Evolutionary conservation across 441 rosid species (phyloP).

Genomic region (Gossypium trilobum): DNA sequence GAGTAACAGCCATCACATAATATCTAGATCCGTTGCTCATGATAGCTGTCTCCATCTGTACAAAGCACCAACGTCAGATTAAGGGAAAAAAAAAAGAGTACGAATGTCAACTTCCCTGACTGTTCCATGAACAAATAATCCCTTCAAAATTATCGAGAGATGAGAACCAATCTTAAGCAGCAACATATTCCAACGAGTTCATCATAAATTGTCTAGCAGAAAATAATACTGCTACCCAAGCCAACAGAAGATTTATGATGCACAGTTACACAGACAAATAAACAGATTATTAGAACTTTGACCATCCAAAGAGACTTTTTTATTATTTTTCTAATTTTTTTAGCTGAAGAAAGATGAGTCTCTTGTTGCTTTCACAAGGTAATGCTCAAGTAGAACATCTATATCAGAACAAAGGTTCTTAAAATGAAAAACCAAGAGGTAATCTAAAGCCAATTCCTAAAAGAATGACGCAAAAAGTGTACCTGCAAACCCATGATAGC

Average conservation of each 20-base stretch:
- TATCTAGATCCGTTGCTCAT: conserved; percentile 66
- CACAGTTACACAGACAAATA: neutral
- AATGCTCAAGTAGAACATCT: neutral
- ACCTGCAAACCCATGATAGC: conserved; percentile 97
- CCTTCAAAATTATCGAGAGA: conserved; percentile 5
- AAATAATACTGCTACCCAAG: neutral
- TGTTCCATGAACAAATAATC: conserved; percentile 4
- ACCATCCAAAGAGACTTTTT: neutral
- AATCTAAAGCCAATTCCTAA: conserved; percentile 11
- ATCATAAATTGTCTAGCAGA: neutral
- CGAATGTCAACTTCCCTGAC: neutral
- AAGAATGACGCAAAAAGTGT: neutral
- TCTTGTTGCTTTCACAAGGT: neutral
- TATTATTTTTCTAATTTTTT: neutral
- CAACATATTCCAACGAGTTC: neutral
- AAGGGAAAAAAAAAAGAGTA: neutral
- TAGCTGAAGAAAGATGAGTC: neutral
- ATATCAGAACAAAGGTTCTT: neutral
- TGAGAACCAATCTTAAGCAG: conserved; percentile 5
- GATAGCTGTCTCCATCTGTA: conserved; percentile 88
- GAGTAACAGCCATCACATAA: conserved; percentile 99
- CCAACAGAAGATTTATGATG: neutral
- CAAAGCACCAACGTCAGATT: conserved; percentile 5
- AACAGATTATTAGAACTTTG: neutral
- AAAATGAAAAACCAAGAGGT: conserved; percentile 10